These are phyloP conservation scores for Prunus persica DNA, from an alignment of 306 rosid species.

Conservation along the genomic window Prunus_persica_NCBIv2 NC_034009.1:28496001-28496500, in stretches of 20 bases:
- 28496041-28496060: slow-evolving; percentile 83
- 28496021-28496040: slow-evolving; percentile 79
- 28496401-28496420: not conserved
- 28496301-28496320: not conserved
- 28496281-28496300: not conserved
- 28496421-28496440: slow-evolving; percentile 57
- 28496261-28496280: not conserved
- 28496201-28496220: not conserved
- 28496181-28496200: slow-evolving; percentile 8
- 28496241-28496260: slow-evolving; percentile 5
- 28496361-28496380: not conserved
- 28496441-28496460: slow-evolving; percentile 65
- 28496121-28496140: slow-evolving; percentile 92
- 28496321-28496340: not conserved
- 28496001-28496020: slow-evolving; percentile 83
- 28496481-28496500: slow-evolving; percentile 43
- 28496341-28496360: not conserved
- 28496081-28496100: slow-evolving; percentile 96
- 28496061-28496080: slow-evolving; percentile 97
- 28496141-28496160: slow-evolving; percentile 85
- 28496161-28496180: slow-evolving; percentile 22
- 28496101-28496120: slow-evolving; percentile 97
- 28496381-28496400: not conserved
- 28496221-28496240: not conserved
- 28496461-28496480: slow-evolving; percentile 62